These are phyloP conservation scores for Pseudocohnilembus persalinus DNA, from an alignment of 169 alveolate genomes.

Conservation along the genomic window DNA sequence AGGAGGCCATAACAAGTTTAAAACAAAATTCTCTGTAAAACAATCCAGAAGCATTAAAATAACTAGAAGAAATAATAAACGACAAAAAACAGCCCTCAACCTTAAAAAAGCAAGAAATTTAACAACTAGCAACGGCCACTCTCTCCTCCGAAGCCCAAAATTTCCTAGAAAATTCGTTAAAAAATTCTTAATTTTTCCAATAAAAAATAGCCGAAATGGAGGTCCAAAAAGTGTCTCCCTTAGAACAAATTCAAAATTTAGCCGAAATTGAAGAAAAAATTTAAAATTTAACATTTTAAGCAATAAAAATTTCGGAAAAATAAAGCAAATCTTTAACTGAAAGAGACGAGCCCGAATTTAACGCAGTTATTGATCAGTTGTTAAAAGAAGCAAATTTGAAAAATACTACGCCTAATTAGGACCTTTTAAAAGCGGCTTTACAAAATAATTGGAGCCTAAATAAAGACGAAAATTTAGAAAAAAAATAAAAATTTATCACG, in stretches of 20 bases:
- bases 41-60: too few species aligned
- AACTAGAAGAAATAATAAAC: too few species aligned
- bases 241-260: not conserved
- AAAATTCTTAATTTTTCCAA: not conserved
- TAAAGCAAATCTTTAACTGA: too few species aligned
- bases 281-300: not conserved
- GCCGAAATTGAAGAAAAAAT: not conserved
- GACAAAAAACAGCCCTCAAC: too few species aligned
- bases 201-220: not conserved
- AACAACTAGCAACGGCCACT: too few species aligned
- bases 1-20: too few species aligned
- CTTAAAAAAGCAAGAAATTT: too few species aligned
- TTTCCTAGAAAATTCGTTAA: not conserved
- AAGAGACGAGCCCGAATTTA: not conserved
- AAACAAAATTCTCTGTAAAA: too few species aligned
- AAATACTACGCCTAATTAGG: not conserved
- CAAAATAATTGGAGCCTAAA: too few species aligned
- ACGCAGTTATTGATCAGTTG: not conserved
- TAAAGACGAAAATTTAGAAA: not conserved
- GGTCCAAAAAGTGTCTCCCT: not conserved
- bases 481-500: not conserved
- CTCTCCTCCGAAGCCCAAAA: too few species aligned
- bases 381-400: not conserved
- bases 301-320: too few species aligned
- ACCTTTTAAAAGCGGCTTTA: not conserved